Evolutionary conservation across 208 protist genomes (phyloP).

Genomic region (Leishmania aethiopica): DNA sequence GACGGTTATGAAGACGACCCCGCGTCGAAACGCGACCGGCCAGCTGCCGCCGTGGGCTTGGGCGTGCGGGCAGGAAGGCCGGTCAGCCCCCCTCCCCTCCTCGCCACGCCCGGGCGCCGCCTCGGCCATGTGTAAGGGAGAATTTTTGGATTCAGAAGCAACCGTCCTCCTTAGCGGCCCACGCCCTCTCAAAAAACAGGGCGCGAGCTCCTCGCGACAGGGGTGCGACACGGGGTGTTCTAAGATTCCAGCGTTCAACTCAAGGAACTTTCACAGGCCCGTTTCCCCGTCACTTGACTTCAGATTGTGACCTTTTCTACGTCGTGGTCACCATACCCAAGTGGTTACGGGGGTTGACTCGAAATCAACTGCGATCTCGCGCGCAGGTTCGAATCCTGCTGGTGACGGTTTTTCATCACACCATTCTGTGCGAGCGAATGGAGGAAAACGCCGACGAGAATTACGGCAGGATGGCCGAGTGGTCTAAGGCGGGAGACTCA

Average conservation of each 20-base stretch:
- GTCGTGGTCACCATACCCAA: slow-evolving; percentile 76
- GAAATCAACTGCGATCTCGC: slow-evolving; percentile 90
- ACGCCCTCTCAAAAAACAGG: slow-evolving; percentile 10
- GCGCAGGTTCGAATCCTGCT: slow-evolving; percentile 90
- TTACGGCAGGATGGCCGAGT: slow-evolving; percentile 75
- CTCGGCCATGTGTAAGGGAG: neutral
- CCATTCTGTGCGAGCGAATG: rapidly evolving
- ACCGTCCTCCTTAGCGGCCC: slow-evolving; percentile 29
- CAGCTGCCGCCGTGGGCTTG: neutral
- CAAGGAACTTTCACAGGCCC: too few species aligned
- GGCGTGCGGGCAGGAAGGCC: neutral
- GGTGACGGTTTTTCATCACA: slow-evolving; percentile 41
- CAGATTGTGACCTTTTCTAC: too few species aligned
- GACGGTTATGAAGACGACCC: slow-evolving; percentile 13
- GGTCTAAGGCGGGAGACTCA: slow-evolving; percentile 88
- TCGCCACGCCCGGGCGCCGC: neutral
- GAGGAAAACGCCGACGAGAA: neutral
- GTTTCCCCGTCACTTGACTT: too few species aligned
- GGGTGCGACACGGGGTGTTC: too few species aligned
- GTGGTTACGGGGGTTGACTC: slow-evolving; percentile 91
- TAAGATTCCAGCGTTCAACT: too few species aligned
- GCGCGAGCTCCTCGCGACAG: neutral
- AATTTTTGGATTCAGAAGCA: slow-evolving; percentile 16
- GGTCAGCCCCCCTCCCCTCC: neutral
- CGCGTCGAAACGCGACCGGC: slow-evolving; percentile 25